phyloP scores from a whole-genome alignment of 305 asterid species.

The Solanum hybrid region DNA sequence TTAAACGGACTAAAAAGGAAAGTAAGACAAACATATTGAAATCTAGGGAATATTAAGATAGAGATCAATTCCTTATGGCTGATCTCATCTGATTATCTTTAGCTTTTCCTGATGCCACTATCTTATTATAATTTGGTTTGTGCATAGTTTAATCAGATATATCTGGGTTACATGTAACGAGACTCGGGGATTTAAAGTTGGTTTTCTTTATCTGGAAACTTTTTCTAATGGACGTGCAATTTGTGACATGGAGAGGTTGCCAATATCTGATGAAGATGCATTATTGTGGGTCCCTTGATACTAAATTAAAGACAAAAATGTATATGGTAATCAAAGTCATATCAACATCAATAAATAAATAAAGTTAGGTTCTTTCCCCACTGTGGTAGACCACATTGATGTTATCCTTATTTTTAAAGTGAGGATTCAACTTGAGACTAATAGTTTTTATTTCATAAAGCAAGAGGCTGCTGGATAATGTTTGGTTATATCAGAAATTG shows the following conservation, averaged over 20 bases:
- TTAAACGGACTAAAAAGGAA: neutral
- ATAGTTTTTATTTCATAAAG: slow-evolving; percentile 9
- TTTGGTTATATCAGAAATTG: slow-evolving; percentile 10
- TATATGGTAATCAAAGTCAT: slow-evolving; percentile 32
- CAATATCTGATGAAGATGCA: slow-evolving; percentile 27
- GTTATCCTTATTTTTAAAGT: slow-evolving; percentile 18
- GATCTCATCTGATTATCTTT: slow-evolving; percentile 8
- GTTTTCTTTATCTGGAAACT: slow-evolving; percentile 7
- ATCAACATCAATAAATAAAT: slow-evolving; percentile 28
- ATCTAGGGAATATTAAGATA: neutral
- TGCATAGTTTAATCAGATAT: neutral
- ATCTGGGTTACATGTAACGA: neutral
- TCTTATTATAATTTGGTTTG: neutral
- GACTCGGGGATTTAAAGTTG: neutral
- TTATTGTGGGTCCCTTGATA: slow-evolving; percentile 35
- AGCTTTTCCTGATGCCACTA: neutral
- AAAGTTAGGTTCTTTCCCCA: slow-evolving; percentile 42
- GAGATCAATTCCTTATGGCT: neutral
- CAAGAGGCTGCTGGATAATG: slow-evolving; percentile 11
- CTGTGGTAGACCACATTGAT: slow-evolving; percentile 35
- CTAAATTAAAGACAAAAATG: slow-evolving; percentile 22
- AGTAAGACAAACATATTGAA: neutral
- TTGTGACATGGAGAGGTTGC: slow-evolving; percentile 35
- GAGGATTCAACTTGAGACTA: slow-evolving; percentile 28
- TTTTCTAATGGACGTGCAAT: slow-evolving; percentile 9